Base-by-base conservation (phyloP, 1,284 basidiomycete species). In the Cystobasidium sp. region DNA sequence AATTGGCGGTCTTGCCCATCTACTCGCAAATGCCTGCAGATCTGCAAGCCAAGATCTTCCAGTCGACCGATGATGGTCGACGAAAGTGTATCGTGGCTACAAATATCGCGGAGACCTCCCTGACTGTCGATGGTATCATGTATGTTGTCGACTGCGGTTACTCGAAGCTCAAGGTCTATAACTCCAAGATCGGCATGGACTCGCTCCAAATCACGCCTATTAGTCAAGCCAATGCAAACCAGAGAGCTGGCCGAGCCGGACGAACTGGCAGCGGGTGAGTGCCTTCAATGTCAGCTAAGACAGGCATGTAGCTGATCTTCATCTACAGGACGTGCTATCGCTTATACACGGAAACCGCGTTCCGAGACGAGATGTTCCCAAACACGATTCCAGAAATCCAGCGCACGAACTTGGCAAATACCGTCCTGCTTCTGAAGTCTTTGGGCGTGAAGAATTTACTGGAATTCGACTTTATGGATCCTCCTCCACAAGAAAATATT, bases 21-120 rank as follows among this genome's bases (percentile, higher is more conserved):
- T 99, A 99, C 84, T 99, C 97, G 2, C 96, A 98, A 82, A 98
- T 99, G 96, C 97, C 97, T 1, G 95, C 97, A 1, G 97, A 99
- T 84, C 84, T 99, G 44, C 97, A 99, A 82, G 95, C 97, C 14
- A 96, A 95, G 83, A 99, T 99, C 79, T 99, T 99, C 80, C 91
- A 95, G 77, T 89, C 95, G 1, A 95, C 96, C 0, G 85, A 88
- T n/a, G 93, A 98, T 82, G 97, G 96, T 7, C 87, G 95, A 62
- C 86, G 97, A 53, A 99, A 99, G 83, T 94, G 96, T 70, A 94
- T 99, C 76, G 94, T 99, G 0, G 96, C 97, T 0, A 99, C 97
- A 7, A 99, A 99, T 83, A 99, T 99, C 76, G 97, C 97, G 3
- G 97, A 99, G 83, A 99, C 97, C 0, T 99, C 96, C 2, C 84